Evolutionary conservation across 2,329 filamentous ascomycete genomes (phyloP).

Genomic region (Fusarium liriodendri): DNA sequence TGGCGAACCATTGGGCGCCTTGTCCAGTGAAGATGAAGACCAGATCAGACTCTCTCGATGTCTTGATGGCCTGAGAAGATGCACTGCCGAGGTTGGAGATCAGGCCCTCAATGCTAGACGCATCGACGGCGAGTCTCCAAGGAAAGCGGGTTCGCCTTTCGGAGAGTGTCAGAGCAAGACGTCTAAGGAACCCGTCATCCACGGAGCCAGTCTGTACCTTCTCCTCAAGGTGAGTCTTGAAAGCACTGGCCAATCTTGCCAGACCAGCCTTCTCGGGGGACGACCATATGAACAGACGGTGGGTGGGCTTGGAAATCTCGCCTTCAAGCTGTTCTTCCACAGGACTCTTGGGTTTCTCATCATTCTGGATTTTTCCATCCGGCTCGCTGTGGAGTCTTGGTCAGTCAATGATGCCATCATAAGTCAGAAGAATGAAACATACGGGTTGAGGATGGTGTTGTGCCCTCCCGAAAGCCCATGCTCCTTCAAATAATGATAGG

Average conservation of each 20-base stretch:
- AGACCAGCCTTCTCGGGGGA: background rate
- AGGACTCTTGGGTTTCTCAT: too few relatives aligned
- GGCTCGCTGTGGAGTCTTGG: background rate
- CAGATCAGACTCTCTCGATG: background rate
- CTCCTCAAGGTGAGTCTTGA: background rate
- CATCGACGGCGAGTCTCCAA: background rate
- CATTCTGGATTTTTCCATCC: too few relatives aligned
- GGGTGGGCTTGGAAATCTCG: too few relatives aligned
- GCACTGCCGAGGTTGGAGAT: background rate
- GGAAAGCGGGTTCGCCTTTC: background rate
- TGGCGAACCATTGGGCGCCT: conserved; percentile 48
- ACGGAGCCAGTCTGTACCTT: background rate
- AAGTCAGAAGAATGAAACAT: background rate
- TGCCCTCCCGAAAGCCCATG: background rate
- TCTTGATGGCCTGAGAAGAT: background rate
- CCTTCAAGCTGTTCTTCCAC: too few relatives aligned
- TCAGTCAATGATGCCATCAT: background rate
- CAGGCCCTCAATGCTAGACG: background rate
- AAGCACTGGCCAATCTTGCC: background rate
- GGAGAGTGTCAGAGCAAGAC: background rate
- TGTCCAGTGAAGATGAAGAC: conserved; percentile 49
- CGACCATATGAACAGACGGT: background rate
- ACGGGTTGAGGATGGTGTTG: background rate
- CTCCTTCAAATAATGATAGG: background rate
- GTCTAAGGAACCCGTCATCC: background rate